Percentiles rank a stretch among this genome's conserved stretches.
These are phyloP conservation scores for Claviceps sp. DNA, from an alignment of 2,329 filamentous ascomycete genomes.

Conservation along the genomic window DNA sequence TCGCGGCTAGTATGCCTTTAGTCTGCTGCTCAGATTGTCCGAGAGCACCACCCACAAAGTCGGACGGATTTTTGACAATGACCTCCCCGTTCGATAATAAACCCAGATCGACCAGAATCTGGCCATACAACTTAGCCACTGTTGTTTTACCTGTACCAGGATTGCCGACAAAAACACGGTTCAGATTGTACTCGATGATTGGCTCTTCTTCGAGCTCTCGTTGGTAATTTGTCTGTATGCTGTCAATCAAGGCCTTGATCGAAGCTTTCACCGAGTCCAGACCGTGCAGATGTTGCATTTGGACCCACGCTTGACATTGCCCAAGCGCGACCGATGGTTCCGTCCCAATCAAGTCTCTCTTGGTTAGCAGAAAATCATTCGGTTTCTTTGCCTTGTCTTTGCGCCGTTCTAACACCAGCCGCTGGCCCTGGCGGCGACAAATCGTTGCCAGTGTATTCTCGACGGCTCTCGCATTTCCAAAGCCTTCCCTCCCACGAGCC, in stretches of 20 bases:
- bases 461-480: conserved; percentile 59
- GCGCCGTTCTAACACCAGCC: conserved; percentile 33
- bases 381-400: conserved; percentile 31
- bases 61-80: conserved; percentile 56
- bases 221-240: conserved; percentile 48
- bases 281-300: conserved; percentile 46
- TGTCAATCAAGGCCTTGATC: conserved; percentile 44
- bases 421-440: conserved; percentile 5
- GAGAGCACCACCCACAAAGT: conserved; percentile 52
- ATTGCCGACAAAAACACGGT: conserved; percentile 55
- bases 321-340: conserved; percentile 42
- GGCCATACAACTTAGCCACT: conserved; percentile 58
- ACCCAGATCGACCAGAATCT: conserved; percentile 54
- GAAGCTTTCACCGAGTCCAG: conserved; percentile 49
- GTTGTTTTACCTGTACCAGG: conserved; percentile 70
- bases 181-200: conserved; percentile 45
- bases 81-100: conserved; percentile 58
- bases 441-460: conserved; percentile 48
- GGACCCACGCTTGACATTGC: conserved; percentile 40
- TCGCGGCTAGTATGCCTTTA: conserved; percentile 54
- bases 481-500: conserved; percentile 50
- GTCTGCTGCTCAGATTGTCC: conserved; percentile 60
- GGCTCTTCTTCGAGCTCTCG: conserved; percentile 51
- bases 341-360: conserved; percentile 59
- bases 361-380: conserved; percentile 46